Evolutionary conservation across 1,284 basidiomycete genomes (phyloP).

Genomic region (Cutaneotrichosporon spelunceum): DNA sequence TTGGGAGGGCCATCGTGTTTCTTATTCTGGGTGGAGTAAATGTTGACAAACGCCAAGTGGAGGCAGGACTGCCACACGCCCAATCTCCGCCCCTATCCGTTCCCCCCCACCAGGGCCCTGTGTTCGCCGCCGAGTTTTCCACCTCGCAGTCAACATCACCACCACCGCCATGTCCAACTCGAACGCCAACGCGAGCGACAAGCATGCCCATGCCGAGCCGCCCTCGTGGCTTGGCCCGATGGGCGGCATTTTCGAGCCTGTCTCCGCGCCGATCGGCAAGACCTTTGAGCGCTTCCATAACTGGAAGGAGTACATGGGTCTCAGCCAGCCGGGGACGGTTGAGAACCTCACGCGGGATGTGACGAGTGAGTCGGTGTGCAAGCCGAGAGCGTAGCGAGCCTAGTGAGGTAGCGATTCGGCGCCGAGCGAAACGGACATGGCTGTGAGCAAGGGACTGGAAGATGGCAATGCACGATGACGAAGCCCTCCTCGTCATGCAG

Average conservation of each 20-base stretch:
- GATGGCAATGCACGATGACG: neutral
- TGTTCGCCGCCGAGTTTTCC: constrained; percentile 3
- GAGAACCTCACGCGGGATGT: constrained; percentile 89
- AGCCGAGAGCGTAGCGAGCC: too few species aligned
- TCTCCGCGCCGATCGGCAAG: constrained; percentile 59
- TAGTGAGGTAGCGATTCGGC: too few species aligned
- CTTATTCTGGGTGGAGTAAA: neutral
- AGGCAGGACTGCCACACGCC: neutral
- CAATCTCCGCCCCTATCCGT: constrained; percentile 1
- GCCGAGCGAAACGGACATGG: neutral
- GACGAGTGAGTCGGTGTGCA: constrained; percentile 64
- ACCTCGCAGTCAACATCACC: neutral
- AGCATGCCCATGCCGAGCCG: constrained; percentile 32
- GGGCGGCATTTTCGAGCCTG: constrained; percentile 42
- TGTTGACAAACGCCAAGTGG: neutral
- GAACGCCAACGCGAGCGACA: neutral
- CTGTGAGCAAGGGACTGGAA: too few species aligned
- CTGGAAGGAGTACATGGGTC: constrained; percentile 74
- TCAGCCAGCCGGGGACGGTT: constrained; percentile 82
- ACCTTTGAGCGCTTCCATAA: constrained; percentile 68
- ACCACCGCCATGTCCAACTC: constrained; percentile 13
- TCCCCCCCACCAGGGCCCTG: neutral
- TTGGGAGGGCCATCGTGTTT: neutral
- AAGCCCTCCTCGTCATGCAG: neutral
- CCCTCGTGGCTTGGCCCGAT: constrained; percentile 42